phyloP scores from a whole-genome alignment of 106 monocot species.

The Gastrodia elata region DNA sequence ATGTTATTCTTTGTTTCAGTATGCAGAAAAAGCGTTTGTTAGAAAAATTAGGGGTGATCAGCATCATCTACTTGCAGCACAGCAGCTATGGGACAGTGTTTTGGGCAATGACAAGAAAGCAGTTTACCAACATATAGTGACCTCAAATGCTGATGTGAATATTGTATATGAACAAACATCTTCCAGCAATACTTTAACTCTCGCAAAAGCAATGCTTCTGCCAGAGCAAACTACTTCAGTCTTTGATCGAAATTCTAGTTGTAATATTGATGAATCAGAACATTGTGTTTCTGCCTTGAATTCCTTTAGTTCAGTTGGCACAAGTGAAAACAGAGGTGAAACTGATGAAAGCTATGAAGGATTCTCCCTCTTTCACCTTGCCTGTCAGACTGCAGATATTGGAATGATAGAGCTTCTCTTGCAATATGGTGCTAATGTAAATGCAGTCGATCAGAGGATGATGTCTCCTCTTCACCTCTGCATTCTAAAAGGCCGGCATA shows the following conservation, averaged over 20 bases:
- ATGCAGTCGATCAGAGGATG: slow-evolving; percentile 49
- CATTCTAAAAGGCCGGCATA: slow-evolving; percentile 49
- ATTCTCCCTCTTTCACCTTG: slow-evolving; percentile 82
- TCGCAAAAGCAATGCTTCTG: slow-evolving; percentile 63
- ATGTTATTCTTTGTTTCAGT: slow-evolving; percentile 41
- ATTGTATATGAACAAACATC: slow-evolving; percentile 33
- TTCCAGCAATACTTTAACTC: slow-evolving; percentile 34
- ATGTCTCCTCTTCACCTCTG: slow-evolving; percentile 85
- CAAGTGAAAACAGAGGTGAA: slow-evolving; percentile 26
- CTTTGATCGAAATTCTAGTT: slow-evolving; percentile 25
- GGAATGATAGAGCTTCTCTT: slow-evolving; percentile 97
- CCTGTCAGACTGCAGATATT: slow-evolving; percentile 76
- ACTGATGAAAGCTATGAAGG: slow-evolving; percentile 47
- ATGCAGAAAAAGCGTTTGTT: slow-evolving; percentile 87
- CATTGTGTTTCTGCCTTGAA: slow-evolving; percentile 22
- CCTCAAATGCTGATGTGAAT: slow-evolving; percentile 73
- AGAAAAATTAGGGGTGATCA: slow-evolving; percentile 24
- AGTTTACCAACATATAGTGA: slow-evolving; percentile 72
- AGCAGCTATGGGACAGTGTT: slow-evolving; percentile 68
- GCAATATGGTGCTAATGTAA: slow-evolving; percentile 87
- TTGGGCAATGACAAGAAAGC: slow-evolving; percentile 70
- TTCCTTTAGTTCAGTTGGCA: slow-evolving; percentile 20
- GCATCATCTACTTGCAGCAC: slow-evolving; percentile 24
- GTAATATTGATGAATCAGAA: slow-evolving; percentile 23
- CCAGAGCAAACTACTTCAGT: slow-evolving; percentile 35